phyloP scores from a whole-genome alignment of 352 stramenopile genomes.

The Globisporangium nodosum region DNA sequence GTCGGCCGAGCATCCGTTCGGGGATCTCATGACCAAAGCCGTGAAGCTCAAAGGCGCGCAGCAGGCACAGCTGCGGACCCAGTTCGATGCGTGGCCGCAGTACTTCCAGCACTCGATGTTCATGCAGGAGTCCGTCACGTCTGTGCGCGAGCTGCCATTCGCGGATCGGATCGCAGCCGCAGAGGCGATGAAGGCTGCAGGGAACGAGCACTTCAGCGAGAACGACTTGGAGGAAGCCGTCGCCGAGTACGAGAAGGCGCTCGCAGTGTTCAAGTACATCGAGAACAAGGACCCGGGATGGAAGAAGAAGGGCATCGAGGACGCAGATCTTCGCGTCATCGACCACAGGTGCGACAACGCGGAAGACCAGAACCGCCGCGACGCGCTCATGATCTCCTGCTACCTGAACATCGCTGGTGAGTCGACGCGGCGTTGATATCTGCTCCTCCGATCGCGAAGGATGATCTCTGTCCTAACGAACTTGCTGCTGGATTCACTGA shows the following conservation, averaged over 20 bases:
- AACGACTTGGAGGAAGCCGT: constrained; percentile 61
- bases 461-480: neutral
- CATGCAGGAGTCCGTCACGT: constrained; percentile 72
- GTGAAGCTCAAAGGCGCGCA: constrained; percentile 83
- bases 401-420: constrained; percentile 80
- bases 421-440: constrained; percentile 1
- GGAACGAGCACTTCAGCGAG: constrained; percentile 54
- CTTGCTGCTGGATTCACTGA: neutral
- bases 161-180: constrained; percentile 47
- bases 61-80: constrained; percentile 67
- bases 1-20: constrained; percentile 67
- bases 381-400: constrained; percentile 57
- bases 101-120: constrained; percentile 88
- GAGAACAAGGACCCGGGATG: constrained; percentile 75
- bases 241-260: constrained; percentile 77
- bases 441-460: neutral
- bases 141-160: constrained; percentile 37
- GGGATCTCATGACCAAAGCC: constrained; percentile 79
- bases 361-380: constrained; percentile 37
- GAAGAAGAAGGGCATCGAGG: constrained; percentile 87
- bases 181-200: constrained; percentile 57
- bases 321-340: constrained; percentile 55
- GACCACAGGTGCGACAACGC: constrained; percentile 48
- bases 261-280: constrained; percentile 79
- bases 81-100: constrained; percentile 73